These are phyloP conservation scores for Claviceps sp. DNA, from an alignment of 2,329 filamentous ascomycete genomes.

Conservation along the genomic window DNA sequence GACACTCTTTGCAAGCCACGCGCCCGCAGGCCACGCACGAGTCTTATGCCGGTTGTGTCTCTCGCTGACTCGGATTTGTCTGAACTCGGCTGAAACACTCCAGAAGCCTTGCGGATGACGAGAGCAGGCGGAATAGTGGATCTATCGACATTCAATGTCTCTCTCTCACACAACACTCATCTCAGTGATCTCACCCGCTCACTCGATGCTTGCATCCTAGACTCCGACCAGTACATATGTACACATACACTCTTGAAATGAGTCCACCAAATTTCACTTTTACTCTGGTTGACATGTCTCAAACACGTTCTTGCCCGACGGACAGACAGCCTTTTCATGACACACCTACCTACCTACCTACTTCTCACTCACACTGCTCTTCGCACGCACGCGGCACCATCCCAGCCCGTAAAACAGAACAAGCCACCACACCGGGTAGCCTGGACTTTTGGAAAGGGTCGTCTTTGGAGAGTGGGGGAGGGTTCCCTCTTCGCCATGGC, in stretches of 20 bases:
- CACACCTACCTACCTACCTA: not conserved
- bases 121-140: not conserved
- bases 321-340: not conserved
- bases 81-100: not conserved
- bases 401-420: not conserved
- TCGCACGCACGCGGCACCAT: not conserved
- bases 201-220: not conserved
- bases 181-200: slow-evolving; percentile 2
- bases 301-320: not conserved
- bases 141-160: slow-evolving; percentile 5
- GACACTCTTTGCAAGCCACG: not conserved
- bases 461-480: not conserved
- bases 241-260: too few species aligned
- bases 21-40: not conserved
- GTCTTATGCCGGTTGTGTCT: slow-evolving; percentile 2
- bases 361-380: not conserved
- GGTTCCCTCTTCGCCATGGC: not conserved
- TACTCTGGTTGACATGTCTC: slow-evolving; percentile 1
- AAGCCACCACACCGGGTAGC: too few species aligned
- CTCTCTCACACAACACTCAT: slow-evolving; percentile 3
- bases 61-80: slow-evolving; percentile 2
- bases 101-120: not conserved
- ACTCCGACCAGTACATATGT: not conserved
- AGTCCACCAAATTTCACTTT: slow-evolving; percentile 1
- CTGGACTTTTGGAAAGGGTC: not conserved